Evolutionary conservation across 179 eudicot genomes (phyloP), one percentile per base, ranked within the genome.

Genomic region (Carnegiea gigantea): DNA sequence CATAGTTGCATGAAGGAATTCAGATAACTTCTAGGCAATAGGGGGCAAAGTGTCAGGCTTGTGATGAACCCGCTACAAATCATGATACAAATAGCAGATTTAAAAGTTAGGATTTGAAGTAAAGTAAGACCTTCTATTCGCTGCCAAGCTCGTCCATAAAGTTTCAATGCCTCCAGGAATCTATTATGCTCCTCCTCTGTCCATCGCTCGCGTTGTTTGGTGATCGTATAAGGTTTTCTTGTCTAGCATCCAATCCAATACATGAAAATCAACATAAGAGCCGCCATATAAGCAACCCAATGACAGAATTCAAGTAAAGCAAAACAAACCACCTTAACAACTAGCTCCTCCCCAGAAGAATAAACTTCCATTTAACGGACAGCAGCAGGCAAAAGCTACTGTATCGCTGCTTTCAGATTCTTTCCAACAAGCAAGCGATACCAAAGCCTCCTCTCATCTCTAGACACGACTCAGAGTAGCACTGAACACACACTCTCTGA

Each of bases 71-170:
- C 73, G 62, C 71, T 49, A 65, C n/a, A 11, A 75, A 26, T 3
- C 5, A 51, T 11, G 8, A 62, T 28, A 67, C 12, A 26, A 9
- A 26, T 28, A 67, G 72, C 10, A 67, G 28, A 26, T 3, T 62
- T 62, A 0, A 67, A 67, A 28, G 9, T 26, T 67, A 67, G 72
- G 72, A 26, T 12, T 30, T 12, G 40, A 30, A 67, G 36, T 26
- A 51, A 36, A 81, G 18, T 38, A 67, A 79, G 30, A 95, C 98
- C 99, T 95, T 95, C 98, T 67, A 95, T 94, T n/a, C 97, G 94
- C 87, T 94, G 99, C 99, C 99, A 95, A 78, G 99, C 97, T 84
- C 99, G 94, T 33, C 99, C 99, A 86, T 94, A 84, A 72, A 95
- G 93, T 81, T 95, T 95, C 87, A 95, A 84, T 79, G 99, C 99